phyloP scores from a whole-genome alignment of 805 yeast species.

The Candida coleopterorum region DNA sequence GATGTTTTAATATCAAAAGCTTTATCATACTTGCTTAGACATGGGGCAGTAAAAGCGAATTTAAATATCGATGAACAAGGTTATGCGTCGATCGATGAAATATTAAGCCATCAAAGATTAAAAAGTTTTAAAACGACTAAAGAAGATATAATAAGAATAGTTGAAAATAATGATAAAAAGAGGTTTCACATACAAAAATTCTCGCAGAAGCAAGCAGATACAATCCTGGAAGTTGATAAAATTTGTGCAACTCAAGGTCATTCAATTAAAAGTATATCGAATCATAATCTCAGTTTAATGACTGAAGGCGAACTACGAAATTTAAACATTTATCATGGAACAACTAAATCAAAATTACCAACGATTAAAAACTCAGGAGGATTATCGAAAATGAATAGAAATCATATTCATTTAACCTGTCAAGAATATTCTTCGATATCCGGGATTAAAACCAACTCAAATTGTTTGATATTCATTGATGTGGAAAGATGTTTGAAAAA shows the following conservation, averaged over 20 bases:
- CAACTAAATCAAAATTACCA: constrained; percentile 46
- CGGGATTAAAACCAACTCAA: constrained; percentile 64
- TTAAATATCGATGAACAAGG: constrained; percentile 66
- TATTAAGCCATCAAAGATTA: constrained; percentile 55
- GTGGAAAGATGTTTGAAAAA: constrained; percentile 39
- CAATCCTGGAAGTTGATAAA: constrained; percentile 18
- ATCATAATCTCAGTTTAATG: constrained; percentile 36
- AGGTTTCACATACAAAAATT: constrained; percentile 51
- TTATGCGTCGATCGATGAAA: constrained; percentile 48
- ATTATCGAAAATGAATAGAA: constrained; percentile 64
- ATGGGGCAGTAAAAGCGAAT: constrained; percentile 70
- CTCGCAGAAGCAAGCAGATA: too few species aligned
- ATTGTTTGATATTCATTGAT: constrained; percentile 62
- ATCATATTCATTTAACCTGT: constrained; percentile 82
- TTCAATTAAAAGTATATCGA: constrained; percentile 48
- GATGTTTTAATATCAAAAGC: constrained; percentile 64
- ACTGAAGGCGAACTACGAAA: constrained; percentile 43
- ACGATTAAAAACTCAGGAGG: constrained; percentile 51
- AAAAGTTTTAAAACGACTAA: constrained; percentile 51
- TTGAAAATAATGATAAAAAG: constrained; percentile 61
- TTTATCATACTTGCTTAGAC: constrained; percentile 76
- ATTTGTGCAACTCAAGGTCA: constrained; percentile 97
- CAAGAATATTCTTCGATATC: constrained; percentile 47
- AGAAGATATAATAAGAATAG: constrained; percentile 58
- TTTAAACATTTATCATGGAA: constrained; percentile 70